phyloP scores from a whole-genome alignment of 768 basidiomycete species.

The Kwoniella shandongensis region DNA sequence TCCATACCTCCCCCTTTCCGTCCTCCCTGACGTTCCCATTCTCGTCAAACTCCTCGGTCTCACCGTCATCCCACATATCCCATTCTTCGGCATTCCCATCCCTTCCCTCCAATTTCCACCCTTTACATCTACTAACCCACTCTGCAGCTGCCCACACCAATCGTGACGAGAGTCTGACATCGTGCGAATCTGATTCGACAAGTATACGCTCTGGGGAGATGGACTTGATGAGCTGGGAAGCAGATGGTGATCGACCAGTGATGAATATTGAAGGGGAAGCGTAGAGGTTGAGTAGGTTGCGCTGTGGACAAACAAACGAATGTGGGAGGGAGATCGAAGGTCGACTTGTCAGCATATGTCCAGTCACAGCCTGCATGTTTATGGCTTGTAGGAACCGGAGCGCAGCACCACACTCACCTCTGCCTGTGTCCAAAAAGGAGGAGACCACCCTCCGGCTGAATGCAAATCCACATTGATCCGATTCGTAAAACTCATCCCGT shows the following conservation, averaged over 20 bases:
- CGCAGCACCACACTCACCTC: slow-evolving; percentile 61
- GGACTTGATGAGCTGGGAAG: slow-evolving; percentile 64
- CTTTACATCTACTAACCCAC: slow-evolving; percentile 70
- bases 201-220: slow-evolving; percentile 70
- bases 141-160: slow-evolving; percentile 76
- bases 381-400: not conserved
- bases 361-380: not conserved
- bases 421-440: slow-evolving; percentile 70
- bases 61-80: slow-evolving; percentile 4
- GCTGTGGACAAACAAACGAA: slow-evolving; percentile 55
- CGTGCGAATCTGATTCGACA: slow-evolving; percentile 80
- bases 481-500: slow-evolving; percentile 61
- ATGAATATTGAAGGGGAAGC: slow-evolving; percentile 85
- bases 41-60: slow-evolving; percentile 2
- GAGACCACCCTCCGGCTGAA: slow-evolving; percentile 74
- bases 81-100: slow-evolving; percentile 43
- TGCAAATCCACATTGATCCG: slow-evolving; percentile 83
- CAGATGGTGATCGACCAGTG: slow-evolving; percentile 69
- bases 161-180: slow-evolving; percentile 62
- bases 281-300: slow-evolving; percentile 71
- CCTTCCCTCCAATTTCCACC: slow-evolving; percentile 68
- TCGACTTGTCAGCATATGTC: not conserved
- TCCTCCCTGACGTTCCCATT: slow-evolving; percentile 1
- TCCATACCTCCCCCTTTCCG: slow-evolving; percentile 23
- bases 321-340: not conserved